Evolutionary conservation across 2,329 filamentous ascomycete species (phyloP), one percentile per base, ranked within the genome.

Genomic region (Pseudogymnoascus sp.): DNA sequence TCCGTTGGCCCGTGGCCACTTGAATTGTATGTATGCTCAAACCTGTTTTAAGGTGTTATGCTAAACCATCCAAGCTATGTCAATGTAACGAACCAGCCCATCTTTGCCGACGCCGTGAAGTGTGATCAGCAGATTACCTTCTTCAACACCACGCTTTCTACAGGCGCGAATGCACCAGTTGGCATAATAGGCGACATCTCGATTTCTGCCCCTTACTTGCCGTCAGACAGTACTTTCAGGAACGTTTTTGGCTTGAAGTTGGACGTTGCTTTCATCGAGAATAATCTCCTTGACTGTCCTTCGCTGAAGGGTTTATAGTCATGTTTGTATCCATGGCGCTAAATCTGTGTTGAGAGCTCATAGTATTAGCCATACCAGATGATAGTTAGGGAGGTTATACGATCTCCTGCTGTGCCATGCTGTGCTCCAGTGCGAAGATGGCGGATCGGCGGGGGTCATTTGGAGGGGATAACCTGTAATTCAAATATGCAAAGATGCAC

Each of bases 41-140:
- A 64, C 74, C 77, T 0, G 23, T 11, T 66, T 81, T 3, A 68
- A 69, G 47, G 2, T n/a, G 23, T 6, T 54, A 31, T 54, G 26
- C 47, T 54, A 54, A 54, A 0, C 79, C 82, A 63, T 79, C 79
- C 71, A 67, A 73, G 67, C 23, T 69, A 66, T 37, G 69, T 70
- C 21, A 83, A 83, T 69, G 73, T 82, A 54, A 83, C 81, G 2
- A 84, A 84, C 68, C 82, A 85, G 69, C 80, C 81, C 1, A 74
- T 74, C 4, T 81, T 81, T 65, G 75, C 73, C 8, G 72, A 78
- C 60, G 73, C 73, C 8, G 69, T 71, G 47, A 67, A 70, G 0
- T 81, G 79, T 70, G 78, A 81, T 61, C 75, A 78, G 36, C 77
- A 79, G 71, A 72, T 76, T 11, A 71, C 77, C 11, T 64, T 80